Evolutionary conservation across 768 basidiomycete species (phyloP), one percentile per base, ranked within the genome.

Genomic region (Lentinus tigrinus): DNA sequence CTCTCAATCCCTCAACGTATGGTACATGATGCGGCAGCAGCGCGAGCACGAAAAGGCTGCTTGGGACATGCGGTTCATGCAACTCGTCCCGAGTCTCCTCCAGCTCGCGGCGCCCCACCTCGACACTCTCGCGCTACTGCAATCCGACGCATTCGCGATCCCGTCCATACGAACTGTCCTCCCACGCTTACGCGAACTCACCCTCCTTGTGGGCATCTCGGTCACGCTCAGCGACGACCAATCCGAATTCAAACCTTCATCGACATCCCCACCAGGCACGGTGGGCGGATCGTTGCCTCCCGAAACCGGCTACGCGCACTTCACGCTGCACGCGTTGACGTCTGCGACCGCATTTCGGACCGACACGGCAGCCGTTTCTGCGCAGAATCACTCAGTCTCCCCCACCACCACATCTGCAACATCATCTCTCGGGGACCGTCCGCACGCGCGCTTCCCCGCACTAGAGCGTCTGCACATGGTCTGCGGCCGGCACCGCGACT

Each of bases 401-500:
- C n/a, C 27, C 19, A 21, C 40, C 43, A 28, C 37, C 27, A 47
- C 28, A 40, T 44, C 34, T 40, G 49, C 28, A 31, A 53, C 57
- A 47, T 27, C 46, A 38, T 40, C 36, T 38, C 27, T 26, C 34
- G 47, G 47, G 9, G 16, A 47, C 27, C 44, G 43, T 8, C n/a
- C 42, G 17, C 42, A 10, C 27, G 47, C 48, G 24, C 59, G 54
- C 38, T 61, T 61, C 47, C 60, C 60, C 50, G 51, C 50, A 16
- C 60, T 61, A 42, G 46, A 61, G 40, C 60, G 60, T 28, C 39
- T 61, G 19, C 60, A 56, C 27, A 3, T 61, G 39, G 40, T 61
- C n/a, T 61, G 60, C 16, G 60, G 60, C 27, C 54, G 60, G 4
- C 60, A 52, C 31, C 60, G 60, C 44, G 60, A 61, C 51, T 61